Percentiles rank a stretch among this genome's conserved stretches.
These are phyloP conservation scores for Fusarium pseudocircinatum DNA, from an alignment of 2,329 filamentous ascomycete genomes.

Conservation along the genomic window DNA sequence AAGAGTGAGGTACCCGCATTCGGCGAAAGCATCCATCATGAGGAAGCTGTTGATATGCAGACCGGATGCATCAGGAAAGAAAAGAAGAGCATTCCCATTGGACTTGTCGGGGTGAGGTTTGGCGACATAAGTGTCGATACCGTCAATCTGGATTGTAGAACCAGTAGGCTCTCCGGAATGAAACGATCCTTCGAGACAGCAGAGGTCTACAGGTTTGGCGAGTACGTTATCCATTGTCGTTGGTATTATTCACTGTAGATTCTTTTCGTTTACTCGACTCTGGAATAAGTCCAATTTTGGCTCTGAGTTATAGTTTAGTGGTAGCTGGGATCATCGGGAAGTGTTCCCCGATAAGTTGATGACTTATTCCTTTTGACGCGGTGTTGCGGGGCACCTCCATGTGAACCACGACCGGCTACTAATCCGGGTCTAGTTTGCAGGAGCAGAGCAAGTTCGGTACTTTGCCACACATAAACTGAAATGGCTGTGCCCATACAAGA, in stretches of 20 bases:
- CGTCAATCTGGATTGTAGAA: not conserved
- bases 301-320: not conserved
- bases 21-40: not conserved
- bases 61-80: not conserved
- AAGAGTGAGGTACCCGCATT: not conserved
- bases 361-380: not conserved
- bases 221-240: not conserved
- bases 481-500: too few relatives aligned
- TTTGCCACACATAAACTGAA: too few relatives aligned
- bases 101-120: not conserved
- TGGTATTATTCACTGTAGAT: not conserved
- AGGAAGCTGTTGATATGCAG: not conserved
- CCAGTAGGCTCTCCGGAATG: not conserved
- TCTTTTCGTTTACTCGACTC: rapidly evolving
- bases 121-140: not conserved
- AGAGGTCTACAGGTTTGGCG: not conserved
- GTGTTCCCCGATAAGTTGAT: not conserved
- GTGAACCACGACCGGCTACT: not conserved
- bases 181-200: not conserved
- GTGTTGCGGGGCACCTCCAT: not conserved
- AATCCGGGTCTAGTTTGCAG: rapidly evolving
- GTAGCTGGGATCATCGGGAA: not conserved
- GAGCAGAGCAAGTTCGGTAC: too few relatives aligned
- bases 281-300: too few relatives aligned
- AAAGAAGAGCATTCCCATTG: not conserved